phyloP scores from a whole-genome alignment of 805 yeast genomes.

The Kodamaea restingae region DNA sequence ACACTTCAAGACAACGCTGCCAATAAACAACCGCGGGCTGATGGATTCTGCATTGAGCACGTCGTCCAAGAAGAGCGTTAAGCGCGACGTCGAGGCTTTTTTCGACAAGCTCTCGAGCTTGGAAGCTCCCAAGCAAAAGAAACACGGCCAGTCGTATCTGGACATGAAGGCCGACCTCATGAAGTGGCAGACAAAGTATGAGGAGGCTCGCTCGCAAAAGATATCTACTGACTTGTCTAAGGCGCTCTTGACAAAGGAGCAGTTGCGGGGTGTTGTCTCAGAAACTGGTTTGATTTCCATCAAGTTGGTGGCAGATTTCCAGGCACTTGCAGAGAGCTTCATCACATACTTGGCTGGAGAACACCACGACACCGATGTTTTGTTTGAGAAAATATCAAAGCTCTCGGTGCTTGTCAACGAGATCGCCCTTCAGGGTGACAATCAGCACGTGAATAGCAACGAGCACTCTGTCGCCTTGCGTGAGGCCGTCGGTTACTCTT shows the following conservation, averaged over 20 bases:
- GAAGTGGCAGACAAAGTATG: conserved; percentile 50
- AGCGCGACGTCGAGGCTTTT: conserved; percentile 20
- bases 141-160: conserved; percentile 6
- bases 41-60: conserved; percentile 4
- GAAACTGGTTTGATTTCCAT: conserved; percentile 46
- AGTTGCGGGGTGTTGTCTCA: conserved; percentile 27
- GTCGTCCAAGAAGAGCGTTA: conserved; percentile 6
- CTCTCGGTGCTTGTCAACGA: conserved; percentile 46
- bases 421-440: conserved; percentile 32
- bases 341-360: conserved; percentile 28
- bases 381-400: conserved; percentile 51
- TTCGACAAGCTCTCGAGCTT: conserved; percentile 28
- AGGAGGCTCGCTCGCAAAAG: conserved; percentile 41
- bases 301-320: conserved; percentile 42
- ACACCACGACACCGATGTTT: conserved; percentile 28
- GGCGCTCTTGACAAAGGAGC: conserved; percentile 16
- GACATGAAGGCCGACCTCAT: conserved; percentile 28
- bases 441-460: conserved; percentile 21
- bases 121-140: conserved; percentile 13
- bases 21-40: conserved; percentile 1
- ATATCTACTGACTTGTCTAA: conserved; percentile 18
- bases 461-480: conserved; percentile 49
- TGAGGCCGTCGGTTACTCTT: conserved; percentile 67
- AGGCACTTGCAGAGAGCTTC: conserved; percentile 46
- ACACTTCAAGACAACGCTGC: not conserved